These are phyloP conservation scores for Coleophoma cylindrospora DNA, from an alignment of 2,329 filamentous ascomycete genomes.

Conservation along the genomic window DNA sequence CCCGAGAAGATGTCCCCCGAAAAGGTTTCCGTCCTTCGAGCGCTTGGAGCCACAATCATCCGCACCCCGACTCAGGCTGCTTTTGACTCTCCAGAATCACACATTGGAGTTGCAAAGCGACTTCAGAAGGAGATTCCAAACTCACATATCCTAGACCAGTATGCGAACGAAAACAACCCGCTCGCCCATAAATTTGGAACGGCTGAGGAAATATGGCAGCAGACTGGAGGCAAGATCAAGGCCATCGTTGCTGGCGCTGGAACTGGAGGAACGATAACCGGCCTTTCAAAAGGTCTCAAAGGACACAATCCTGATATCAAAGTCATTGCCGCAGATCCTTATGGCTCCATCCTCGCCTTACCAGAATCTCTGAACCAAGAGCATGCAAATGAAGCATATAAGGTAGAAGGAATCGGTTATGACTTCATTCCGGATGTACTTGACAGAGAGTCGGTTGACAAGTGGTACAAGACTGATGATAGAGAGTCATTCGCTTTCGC, in stretches of 20 bases:
- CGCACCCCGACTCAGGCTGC: conserved; percentile 94
- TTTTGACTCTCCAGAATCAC: conserved; percentile 89
- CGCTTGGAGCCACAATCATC: conserved; percentile 94
- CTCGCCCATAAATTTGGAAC: conserved; percentile 91
- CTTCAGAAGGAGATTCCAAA: conserved; percentile 95
- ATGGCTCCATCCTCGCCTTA: conserved; percentile 84
- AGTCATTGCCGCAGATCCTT: conserved; percentile 86
- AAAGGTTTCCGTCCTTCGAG: conserved; percentile 92
- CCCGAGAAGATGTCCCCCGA: conserved; percentile 99
- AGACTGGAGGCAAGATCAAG: conserved; percentile 77
- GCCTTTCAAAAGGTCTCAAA: conserved; percentile 75
- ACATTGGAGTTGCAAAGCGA: conserved; percentile 89
- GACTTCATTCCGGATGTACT: conserved; percentile 97
- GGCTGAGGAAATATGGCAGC: conserved; percentile 92
- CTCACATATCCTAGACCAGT: conserved; percentile 95
- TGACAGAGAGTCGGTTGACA: conserved; percentile 73
- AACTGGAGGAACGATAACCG: conserved; percentile 92
- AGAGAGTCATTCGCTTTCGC: conserved; percentile 85
- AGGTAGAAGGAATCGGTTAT: conserved; percentile 98
- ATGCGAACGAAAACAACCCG: conserved; percentile 87
- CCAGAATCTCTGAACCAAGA: conserved; percentile 77
- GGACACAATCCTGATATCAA: conserved; percentile 86
- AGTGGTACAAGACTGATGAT: conserved; percentile 98
- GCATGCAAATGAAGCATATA: conserved; percentile 79
- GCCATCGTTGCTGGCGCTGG: conserved; percentile 88